Base-by-base conservation (phyloP, 371 early-diverging fungal genomes). In the Batkoa obscura region DNA sequence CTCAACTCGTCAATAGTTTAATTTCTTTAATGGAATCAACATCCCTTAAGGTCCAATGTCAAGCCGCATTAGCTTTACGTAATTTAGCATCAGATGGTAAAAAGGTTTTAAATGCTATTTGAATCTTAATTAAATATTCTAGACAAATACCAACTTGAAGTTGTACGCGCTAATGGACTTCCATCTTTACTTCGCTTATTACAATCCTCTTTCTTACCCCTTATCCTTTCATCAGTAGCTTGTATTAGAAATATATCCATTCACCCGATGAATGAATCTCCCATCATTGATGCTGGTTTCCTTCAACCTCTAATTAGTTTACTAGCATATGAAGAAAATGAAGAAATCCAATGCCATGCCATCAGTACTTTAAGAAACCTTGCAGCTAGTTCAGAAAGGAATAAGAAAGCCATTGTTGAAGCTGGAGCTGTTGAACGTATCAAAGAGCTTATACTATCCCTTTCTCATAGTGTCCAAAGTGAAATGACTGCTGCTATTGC, bases 201-300 rank as follows among this genome's bases (percentile, higher is more conserved):
- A 38, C 79, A 85, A 64, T 84, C 87, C 30, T 75, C 80, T 0
- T 83, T 83, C 58, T 69, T 80, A 37, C 81, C 86, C 23, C 71
- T 89, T 58, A 84, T 86, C 23, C 66, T 86, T 1, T 87, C 92
- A 1, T 86, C 90, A 2, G 87, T 88, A n/a, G 93, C 93, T 13
- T 91, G 91, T 62, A 74, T 91, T 56, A 82, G 93, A 55, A 93
- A 93, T 65, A 79, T 93, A 55, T 89, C 90, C 50, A 93, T 93
- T 51, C 88, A 89, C 60, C 79, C 87, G 3, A 69, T 76, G 32
- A 90, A 90, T 65, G 90, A 90, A 62, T 76, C 79, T 6, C 84
- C 87, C 17, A 86, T 92, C 51, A 76, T 88, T 43, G 77, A 82
- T 50, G 84, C 84, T 53, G 87, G 85, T 6, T 84, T 88, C 60